Conservation (phyloP, 805 yeast genomes). For the Zygosaccharomyces pseudorouxii region DNA sequence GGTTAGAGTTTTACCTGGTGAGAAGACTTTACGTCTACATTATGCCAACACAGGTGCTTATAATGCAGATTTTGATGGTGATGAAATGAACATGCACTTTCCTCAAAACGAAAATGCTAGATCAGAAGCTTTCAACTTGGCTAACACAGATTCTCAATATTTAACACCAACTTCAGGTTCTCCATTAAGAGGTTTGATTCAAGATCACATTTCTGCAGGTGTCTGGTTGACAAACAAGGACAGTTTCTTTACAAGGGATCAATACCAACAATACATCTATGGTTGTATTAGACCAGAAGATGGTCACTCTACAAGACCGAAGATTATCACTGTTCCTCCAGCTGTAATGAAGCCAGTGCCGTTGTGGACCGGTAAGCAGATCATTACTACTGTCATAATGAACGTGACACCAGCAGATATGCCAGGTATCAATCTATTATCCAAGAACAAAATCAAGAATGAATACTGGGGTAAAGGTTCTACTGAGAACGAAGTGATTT, state of each 20-base stretch:
- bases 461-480: conserved; percentile 93
- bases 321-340: conserved; percentile 80
- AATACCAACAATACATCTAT: conserved; percentile 88
- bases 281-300: conserved; percentile 96
- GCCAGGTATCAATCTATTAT: conserved; percentile 84
- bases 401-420: conserved; percentile 82
- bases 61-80: conserved; percentile 99
- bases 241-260: conserved; percentile 81
- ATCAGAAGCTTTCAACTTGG: conserved; percentile 91
- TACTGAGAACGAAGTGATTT: conserved; percentile 77
- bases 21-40: conserved; percentile 91
- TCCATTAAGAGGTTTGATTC: conserved; percentile 97
- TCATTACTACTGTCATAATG: conserved; percentile 83
- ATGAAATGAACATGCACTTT: conserved; percentile 99
- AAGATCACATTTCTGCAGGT: conserved; percentile 98
- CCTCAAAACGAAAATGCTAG: conserved; percentile 97
- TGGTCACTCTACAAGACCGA: conserved; percentile 77
- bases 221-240: conserved; percentile 97
- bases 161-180: conserved; percentile 97
- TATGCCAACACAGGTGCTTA: conserved; percentile 99
- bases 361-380: conserved; percentile 97
- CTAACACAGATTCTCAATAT: conserved; percentile 96
- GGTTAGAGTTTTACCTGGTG: conserved; percentile 95
- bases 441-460: conserved; percentile 85
- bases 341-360: conserved; percentile 81